Conservation (phyloP, 2,329 filamentous ascomycete species). For the Capronia americana region DNA sequence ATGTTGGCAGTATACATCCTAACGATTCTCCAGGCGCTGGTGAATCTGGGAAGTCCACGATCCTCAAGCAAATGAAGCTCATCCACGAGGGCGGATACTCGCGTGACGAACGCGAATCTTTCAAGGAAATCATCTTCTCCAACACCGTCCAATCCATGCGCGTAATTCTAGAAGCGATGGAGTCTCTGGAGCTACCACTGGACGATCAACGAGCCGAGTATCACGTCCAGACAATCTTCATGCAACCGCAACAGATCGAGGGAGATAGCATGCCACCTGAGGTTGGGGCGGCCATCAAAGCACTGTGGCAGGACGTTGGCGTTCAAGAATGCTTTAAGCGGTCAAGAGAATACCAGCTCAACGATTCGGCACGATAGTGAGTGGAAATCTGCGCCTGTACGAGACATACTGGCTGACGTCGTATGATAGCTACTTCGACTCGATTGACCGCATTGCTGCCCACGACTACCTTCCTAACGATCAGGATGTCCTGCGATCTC, state of each 20-base stretch:
- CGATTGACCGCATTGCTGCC: constrained; percentile 86
- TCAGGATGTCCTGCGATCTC: constrained; percentile 91
- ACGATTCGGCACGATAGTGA: constrained; percentile 95
- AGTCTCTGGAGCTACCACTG: constrained; percentile 76
- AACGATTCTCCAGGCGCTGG: constrained; percentile 74
- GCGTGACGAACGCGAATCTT: constrained; percentile 77
- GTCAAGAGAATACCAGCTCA: constrained; percentile 93
- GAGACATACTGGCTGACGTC: constrained; percentile 45
- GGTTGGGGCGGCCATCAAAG: constrained; percentile 90
- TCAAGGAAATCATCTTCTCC: constrained; percentile 75
- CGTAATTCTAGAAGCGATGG: constrained; percentile 73
- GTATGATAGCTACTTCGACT: constrained; percentile 85
- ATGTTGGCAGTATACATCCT: constrained; percentile 35
- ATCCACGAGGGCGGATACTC: constrained; percentile 99
- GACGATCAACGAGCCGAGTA: constrained; percentile 94
- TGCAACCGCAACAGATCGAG: constrained; percentile 96
- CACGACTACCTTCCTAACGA: constrained; percentile 95
- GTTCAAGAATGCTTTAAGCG: constrained; percentile 96
- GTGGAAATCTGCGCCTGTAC: constrained; percentile 47
- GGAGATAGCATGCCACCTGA: constrained; percentile 92
- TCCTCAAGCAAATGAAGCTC: constrained; percentile 98
- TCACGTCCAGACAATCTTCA: constrained; percentile 98
- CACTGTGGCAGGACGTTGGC: constrained; percentile 89
- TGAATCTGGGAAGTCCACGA: constrained; percentile 96
- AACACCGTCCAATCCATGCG: constrained; percentile 75